A percentile compares a stretch with the other conserved stretches of the same genome.
phyloP scores from a whole-genome alignment of 2,329 filamentous ascomycete genomes.

The Truncatella angustata region DNA sequence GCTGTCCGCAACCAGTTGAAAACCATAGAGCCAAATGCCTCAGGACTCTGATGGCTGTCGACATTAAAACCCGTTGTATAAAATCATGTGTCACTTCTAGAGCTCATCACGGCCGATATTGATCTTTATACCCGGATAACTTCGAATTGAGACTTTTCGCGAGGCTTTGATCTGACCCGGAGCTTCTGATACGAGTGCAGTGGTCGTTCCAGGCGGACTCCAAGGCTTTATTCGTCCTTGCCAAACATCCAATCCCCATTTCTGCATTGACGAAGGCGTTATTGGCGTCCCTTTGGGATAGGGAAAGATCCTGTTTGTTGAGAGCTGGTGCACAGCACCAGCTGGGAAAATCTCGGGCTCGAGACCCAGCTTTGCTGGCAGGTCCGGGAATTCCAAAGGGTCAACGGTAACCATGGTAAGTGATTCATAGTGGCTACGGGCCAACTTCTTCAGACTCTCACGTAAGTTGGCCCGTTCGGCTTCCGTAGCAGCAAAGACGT shows the following conservation, averaged over 20 bases:
- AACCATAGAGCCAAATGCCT: no score
- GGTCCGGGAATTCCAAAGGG: slow-evolving; percentile 33
- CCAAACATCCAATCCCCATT: slow-evolving; percentile 37
- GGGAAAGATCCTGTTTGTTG: slow-evolving; percentile 31
- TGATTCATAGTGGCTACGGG: slow-evolving; percentile 30
- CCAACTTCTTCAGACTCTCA: slow-evolving; percentile 27
- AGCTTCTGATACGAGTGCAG: slow-evolving; percentile 20
- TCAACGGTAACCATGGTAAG: slow-evolving; percentile 35
- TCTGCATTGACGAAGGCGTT: slow-evolving; percentile 26
- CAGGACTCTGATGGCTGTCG: no score
- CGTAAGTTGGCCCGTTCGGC: slow-evolving; percentile 27
- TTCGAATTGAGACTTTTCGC: slow-evolving; percentile 20
- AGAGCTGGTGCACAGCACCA: slow-evolving; percentile 35
- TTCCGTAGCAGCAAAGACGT: slow-evolving; percentile 32
- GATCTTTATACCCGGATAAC: slow-evolving; percentile 25
- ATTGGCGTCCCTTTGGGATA: slow-evolving; percentile 31
- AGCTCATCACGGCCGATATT: slow-evolving; percentile 26
- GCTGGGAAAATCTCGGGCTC: slow-evolving; percentile 24
- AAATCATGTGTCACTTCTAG: no score
- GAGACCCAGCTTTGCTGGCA: slow-evolving; percentile 31
- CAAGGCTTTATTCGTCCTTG: slow-evolving; percentile 34
- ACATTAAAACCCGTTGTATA: no score
- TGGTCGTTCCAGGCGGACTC: slow-evolving; percentile 26
- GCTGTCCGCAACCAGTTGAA: no score
- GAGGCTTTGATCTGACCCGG: slow-evolving; percentile 22